These are phyloP conservation scores for Cordyceps cateniannulata DNA, from an alignment of 2,329 filamentous ascomycete genomes.

Conservation along the genomic window DNA sequence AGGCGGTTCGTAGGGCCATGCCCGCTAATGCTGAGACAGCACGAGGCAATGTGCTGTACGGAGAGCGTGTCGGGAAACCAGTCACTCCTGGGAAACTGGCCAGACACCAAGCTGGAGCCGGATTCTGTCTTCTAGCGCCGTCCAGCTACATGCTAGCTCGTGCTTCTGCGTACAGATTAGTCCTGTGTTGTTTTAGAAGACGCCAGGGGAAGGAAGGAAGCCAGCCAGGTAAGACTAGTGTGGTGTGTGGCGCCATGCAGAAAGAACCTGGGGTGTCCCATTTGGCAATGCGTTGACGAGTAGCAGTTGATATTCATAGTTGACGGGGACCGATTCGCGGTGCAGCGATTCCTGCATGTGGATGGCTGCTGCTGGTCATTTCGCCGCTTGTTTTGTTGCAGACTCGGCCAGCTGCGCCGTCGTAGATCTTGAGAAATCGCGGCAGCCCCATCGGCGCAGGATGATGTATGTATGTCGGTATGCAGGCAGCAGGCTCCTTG, in stretches of 20 bases:
- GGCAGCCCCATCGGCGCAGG: constrained; percentile 10
- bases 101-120: constrained; percentile 1
- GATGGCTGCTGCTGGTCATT: constrained; percentile 8
- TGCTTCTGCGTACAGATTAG: constrained; percentile 11
- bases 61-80: constrained; percentile 3
- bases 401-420: constrained; percentile 8
- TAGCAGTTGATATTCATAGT: background rate
- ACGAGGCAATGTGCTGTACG: background rate
- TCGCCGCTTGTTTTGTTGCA: background rate
- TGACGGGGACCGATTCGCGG: constrained; percentile 5
- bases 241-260: constrained; percentile 1
- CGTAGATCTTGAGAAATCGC: constrained; percentile 9
- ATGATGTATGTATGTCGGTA: background rate
- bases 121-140: constrained; percentile 11
- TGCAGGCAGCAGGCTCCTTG: background rate
- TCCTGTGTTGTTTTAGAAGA: constrained; percentile 5
- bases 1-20: background rate
- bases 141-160: background rate
- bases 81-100: background rate
- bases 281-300: too few relatives aligned
- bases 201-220: background rate
- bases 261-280: background rate
- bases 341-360: constrained; percentile 9
- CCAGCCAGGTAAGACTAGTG: background rate
- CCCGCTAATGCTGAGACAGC: constrained; percentile 7